Evolutionary conservation across 2,329 filamentous ascomycete species (phyloP), one percentile per base, ranked within the genome.

Genomic region (Verticillium alfalfae): DNA sequence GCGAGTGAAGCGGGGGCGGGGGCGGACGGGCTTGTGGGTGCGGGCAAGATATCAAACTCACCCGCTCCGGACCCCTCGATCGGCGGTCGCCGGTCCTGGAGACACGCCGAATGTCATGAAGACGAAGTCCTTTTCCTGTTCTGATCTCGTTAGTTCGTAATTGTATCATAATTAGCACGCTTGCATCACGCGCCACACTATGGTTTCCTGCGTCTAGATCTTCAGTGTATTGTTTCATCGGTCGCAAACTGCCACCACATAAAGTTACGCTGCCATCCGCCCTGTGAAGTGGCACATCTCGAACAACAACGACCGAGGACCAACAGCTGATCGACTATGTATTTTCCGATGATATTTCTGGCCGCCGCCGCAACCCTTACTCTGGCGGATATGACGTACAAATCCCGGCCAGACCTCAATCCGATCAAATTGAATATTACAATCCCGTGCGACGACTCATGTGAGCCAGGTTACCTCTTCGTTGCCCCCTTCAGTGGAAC

Each of bases 401-500:
- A 57, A 15, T 64, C 65, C 13, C 65, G 26, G 1, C 67, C 71
- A 9, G 73, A 74, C 61, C 67, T 74, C 15, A 67, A 70, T 1
- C 71, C 72, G 2, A 72, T 73, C 12, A 69, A 69, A 2, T 69
- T 76, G 58, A 75, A 75, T 66, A 79, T 77, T 63, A 81, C 78
- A 34, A 77, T 81, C 41, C 72, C 76, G 4, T 76, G 78, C 5
- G 41, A 49, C 13, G 64, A 68, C 56, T 70, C 73, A 31, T 75
- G 78, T 4, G 76, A 77, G 59, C 64, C 69, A 26, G 80, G 79
- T 12, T 80, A 78, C 57, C 67, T 81, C 22, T 82, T 82, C 64
- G 63, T 81, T 7, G 75, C 74, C 8, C 75, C 75, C 5, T 77
- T 75, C 58, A 70, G 72, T 0, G 74, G 75, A 7, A 70, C 68